Percentiles rank a stretch among this genome's conserved stretches.
phyloP scores from a whole-genome alignment of 306 rosid species.

The Hippophae rhamnoides region DNA sequence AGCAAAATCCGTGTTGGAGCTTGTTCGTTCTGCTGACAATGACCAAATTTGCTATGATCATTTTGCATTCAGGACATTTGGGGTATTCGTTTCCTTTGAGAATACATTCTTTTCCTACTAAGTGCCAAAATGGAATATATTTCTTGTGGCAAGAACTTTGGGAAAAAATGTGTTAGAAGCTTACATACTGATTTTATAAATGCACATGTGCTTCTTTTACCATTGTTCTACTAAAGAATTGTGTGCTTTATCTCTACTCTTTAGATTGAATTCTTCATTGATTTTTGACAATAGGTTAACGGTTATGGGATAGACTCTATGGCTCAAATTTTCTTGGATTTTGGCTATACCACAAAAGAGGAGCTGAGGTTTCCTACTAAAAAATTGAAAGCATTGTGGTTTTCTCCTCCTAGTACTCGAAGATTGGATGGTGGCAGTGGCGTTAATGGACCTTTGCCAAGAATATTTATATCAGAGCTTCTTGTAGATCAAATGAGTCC shows the following conservation, averaged over 20 bases:
- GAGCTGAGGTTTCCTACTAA: constrained; percentile 76
- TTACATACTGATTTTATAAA: background rate
- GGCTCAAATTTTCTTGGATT: constrained; percentile 68
- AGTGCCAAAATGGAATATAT: background rate
- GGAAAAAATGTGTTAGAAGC: background rate
- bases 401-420: constrained; percentile 65
- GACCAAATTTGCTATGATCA: constrained; percentile 67
- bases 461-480: constrained; percentile 83
- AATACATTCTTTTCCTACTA: background rate
- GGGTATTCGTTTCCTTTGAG: constrained; percentile 40
- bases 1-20: constrained; percentile 75
- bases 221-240: background rate
- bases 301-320: constrained; percentile 84
- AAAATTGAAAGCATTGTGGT: constrained; percentile 85
- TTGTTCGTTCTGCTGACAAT: constrained; percentile 51
- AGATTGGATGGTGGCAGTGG: constrained; percentile 34
- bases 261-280: constrained; percentile 8
- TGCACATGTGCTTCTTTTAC: background rate
- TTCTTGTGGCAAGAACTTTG: background rate
- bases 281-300: constrained; percentile 43
- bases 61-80: constrained; percentile 87
- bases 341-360: constrained; percentile 59
- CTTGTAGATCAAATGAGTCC: constrained; percentile 83
- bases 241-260: background rate
- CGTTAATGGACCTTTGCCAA: constrained; percentile 68